These are phyloP conservation scores for Bruguiera gymnorhiza DNA, from an alignment of 345 rosid genomes.

Conservation along the genomic window DNA sequence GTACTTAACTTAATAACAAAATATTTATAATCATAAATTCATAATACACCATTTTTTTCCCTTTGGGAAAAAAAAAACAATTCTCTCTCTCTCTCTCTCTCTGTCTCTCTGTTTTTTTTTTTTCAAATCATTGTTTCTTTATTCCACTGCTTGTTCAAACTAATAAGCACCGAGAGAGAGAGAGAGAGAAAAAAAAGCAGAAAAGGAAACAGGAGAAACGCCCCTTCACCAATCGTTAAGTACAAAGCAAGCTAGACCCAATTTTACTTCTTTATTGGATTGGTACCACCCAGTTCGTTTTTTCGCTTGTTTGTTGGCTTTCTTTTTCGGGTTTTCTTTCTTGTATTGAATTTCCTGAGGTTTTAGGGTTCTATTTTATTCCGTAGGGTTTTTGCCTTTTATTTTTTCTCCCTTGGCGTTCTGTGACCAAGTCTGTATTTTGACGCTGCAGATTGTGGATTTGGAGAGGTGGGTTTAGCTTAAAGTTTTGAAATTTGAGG, in stretches of 20 bases:
- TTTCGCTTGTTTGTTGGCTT: background rate
- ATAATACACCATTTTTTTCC: background rate
- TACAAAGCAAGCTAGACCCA: background rate
- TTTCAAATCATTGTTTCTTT: slow-evolving; percentile 10
- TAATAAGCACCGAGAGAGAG: background rate
- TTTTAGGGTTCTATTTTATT: background rate
- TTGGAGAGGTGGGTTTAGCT: slow-evolving; percentile 17
- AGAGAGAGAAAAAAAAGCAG: background rate
- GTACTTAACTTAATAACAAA: background rate
- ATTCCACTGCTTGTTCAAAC: slow-evolving; percentile 31
- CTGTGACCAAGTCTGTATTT: slow-evolving; percentile 18
- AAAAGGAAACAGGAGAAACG: slow-evolving; percentile 2
- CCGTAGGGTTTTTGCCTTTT: background rate
- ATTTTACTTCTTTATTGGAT: slow-evolving; percentile 18
- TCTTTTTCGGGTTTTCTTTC: background rate
- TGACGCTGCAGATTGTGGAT: slow-evolving; percentile 26
- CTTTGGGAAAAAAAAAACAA: slow-evolving; percentile 4
- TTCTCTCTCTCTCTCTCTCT: background rate
- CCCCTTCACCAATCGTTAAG: background rate
- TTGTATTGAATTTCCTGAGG: background rate
- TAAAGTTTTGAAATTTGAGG: slow-evolving; percentile 13
- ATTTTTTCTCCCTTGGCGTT: slow-evolving; percentile 6
- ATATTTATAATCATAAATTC: background rate
- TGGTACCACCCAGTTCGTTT: slow-evolving; percentile 11
- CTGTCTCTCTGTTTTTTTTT: background rate